These are phyloP conservation scores for Coprinopsis marcescibilis DNA, from an alignment of 768 basidiomycete species.

Conservation along the genomic window DNA sequence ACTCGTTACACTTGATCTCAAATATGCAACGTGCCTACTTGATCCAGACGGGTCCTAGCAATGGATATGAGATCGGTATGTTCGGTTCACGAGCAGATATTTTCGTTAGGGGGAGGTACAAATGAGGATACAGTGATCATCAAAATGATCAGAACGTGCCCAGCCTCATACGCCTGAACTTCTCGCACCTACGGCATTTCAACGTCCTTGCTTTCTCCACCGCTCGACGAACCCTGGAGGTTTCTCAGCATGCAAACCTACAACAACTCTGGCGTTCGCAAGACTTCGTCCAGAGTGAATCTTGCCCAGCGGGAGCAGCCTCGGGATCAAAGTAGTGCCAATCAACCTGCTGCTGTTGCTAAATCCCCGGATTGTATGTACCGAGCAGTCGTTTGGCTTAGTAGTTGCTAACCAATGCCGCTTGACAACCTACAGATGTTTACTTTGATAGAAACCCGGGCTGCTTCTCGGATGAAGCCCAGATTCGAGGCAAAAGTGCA, in stretches of 20 bases:
- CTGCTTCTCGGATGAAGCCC: constrained; percentile 74
- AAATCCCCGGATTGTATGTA: constrained; percentile 31
- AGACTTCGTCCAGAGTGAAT: constrained; percentile 3
- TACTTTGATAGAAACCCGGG: constrained; percentile 81
- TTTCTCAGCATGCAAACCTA: background rate
- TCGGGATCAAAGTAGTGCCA: constrained; percentile 1
- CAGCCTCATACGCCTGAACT: background rate
- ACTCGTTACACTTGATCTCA: background rate
- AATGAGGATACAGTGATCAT: too few relatives aligned
- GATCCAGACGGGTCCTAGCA: too few relatives aligned
- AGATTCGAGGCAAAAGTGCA: constrained; percentile 82
- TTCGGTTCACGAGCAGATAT: too few relatives aligned
- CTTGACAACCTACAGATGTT: constrained; percentile 48
- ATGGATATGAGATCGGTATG: too few relatives aligned
- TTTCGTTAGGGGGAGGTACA: too few relatives aligned
- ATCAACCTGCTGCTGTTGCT: constrained; percentile 6
- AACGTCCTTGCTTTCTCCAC: background rate
- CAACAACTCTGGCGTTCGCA: background rate
- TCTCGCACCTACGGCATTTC: background rate
- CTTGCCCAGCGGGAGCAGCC: background rate
- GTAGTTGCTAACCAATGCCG: constrained; percentile 9
- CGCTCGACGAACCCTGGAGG: background rate
- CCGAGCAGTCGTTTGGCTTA: background rate
- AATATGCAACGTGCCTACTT: too few relatives aligned
- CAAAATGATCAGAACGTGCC: background rate